Evolutionary conservation across 805 yeast genomes (phyloP), one percentile per base, ranked within the genome.

Genomic region (Metschnikowia kunwiensis): DNA sequence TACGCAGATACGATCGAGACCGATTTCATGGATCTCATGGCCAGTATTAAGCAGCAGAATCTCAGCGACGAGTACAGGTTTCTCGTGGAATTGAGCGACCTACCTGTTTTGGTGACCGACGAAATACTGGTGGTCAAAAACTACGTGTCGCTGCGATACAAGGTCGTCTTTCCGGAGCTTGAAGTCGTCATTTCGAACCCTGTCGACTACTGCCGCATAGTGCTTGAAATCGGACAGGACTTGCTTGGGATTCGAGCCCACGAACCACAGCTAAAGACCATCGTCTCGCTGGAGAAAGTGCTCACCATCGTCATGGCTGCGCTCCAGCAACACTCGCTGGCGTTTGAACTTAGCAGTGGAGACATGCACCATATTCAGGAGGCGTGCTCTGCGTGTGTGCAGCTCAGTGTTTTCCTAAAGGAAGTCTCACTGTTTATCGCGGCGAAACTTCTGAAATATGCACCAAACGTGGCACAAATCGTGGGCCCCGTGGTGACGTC

Each of bases 391-490:
- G 53, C 75, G 3, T 53, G 84, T 1, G 34, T 72, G 4, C 60
- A 64, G 7, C 61, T 86, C 9, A 65, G 70, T 27, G 58, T 55
- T 0, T 60, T 75, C 1, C 65, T 74, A 37, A 41, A 41, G 2
- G 57, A 59, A 24, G 68, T 87, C 7, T 68, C 78, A 1, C 39
- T 53, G 1, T 82, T 72, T 49, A 77, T 87, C 11, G 65, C 89
- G 0, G 54, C 69, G 1, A 74, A 78, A 47, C 68, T 85, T 15
- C 61, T 72, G 2, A 53, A 58, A 2, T 72, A 80, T 47, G 94
- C 96, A 0, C 98, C 97, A 2, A 91, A 93, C 55, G 60, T 86
- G 1, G 69, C 86, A 3, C 77, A 77, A 0, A 63, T 93, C 6
- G 68, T 91, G 2, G 94, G 95, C 0, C 65, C 94, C 0, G 63